phyloP scores from a whole-genome alignment of 2,329 filamentous ascomycete species.

The Nannizzia gypsea region DNA sequence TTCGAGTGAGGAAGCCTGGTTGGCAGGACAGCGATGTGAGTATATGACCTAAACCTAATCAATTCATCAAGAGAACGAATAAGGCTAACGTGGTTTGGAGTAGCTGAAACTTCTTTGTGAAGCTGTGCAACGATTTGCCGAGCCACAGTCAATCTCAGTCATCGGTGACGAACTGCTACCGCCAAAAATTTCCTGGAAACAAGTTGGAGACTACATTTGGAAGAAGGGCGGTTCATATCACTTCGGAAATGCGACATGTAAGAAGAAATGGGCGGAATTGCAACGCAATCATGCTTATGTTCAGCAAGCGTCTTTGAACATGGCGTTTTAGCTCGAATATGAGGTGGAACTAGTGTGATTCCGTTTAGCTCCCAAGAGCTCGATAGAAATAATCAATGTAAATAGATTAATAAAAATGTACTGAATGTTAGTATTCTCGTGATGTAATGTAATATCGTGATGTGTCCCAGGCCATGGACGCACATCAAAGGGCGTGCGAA shows the following conservation, averaged over 20 bases:
- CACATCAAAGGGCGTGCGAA: no score
- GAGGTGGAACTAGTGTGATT: not conserved
- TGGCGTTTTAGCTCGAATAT: not conserved
- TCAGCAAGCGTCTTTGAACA: constrained; percentile 6
- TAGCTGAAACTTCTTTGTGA: constrained; percentile 32
- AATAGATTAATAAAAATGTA: not conserved
- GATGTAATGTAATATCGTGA: not conserved
- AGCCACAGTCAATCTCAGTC: constrained; percentile 10
- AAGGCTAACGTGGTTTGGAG: not conserved
- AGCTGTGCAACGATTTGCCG: constrained; percentile 24
- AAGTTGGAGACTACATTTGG: constrained; percentile 43
- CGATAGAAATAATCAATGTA: not conserved
- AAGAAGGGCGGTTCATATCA: constrained; percentile 44
- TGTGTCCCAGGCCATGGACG: not conserved
- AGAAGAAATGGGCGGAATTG: constrained; percentile 49
- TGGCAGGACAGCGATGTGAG: constrained; percentile 36
- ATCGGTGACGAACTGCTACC: constrained; percentile 9
- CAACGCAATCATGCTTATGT: constrained; percentile 16
- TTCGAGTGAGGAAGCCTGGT: constrained; percentile 35
- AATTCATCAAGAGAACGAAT: not conserved
- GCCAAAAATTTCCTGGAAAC: constrained; percentile 47
- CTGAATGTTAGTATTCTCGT: no score
- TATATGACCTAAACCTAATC: constrained; percentile 4
- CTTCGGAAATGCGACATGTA: constrained; percentile 51
- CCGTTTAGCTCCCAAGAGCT: not conserved